Conservation (phyloP, 2,329 filamentous ascomycete genomes). For the Rutstroemia sp. region DNA sequence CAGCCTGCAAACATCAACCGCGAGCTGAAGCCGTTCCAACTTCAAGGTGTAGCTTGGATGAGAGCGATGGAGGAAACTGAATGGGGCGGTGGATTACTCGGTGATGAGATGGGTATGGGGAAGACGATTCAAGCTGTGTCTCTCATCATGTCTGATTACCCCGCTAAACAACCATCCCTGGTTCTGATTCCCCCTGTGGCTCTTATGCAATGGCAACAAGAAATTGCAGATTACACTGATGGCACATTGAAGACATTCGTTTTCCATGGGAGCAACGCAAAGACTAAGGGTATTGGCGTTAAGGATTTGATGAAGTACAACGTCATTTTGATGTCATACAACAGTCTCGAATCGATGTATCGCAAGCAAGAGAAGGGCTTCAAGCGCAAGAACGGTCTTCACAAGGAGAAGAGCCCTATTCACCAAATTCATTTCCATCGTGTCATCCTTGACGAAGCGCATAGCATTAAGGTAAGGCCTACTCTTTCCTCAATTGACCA, state of each 20-base stretch:
- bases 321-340: constrained; percentile 97
- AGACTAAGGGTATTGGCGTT: constrained; percentile 68
- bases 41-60: constrained; percentile 95
- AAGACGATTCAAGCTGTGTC: constrained; percentile 99
- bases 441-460: constrained; percentile 88
- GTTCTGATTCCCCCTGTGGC: constrained; percentile 91
- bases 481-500: neutral
- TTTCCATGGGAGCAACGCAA: constrained; percentile 79
- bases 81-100: constrained; percentile 84
- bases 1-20: constrained; percentile 76
- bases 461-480: constrained; percentile 72
- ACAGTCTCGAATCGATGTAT: constrained; percentile 82
- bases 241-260: constrained; percentile 86
- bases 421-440: constrained; percentile 85
- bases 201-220: constrained; percentile 87
- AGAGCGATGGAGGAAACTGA: constrained; percentile 74
- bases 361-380: constrained; percentile 91
- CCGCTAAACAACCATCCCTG: constrained; percentile 71
- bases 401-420: constrained; percentile 74
- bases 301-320: constrained; percentile 76
- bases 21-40: constrained; percentile 84
- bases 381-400: constrained; percentile 67
- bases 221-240: constrained; percentile 76
- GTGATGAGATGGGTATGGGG: constrained; percentile 97
- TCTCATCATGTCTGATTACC: constrained; percentile 95